Conservation (phyloP, 768 basidiomycete genomes). For the Cystofilobasidium capitatum region DNA sequence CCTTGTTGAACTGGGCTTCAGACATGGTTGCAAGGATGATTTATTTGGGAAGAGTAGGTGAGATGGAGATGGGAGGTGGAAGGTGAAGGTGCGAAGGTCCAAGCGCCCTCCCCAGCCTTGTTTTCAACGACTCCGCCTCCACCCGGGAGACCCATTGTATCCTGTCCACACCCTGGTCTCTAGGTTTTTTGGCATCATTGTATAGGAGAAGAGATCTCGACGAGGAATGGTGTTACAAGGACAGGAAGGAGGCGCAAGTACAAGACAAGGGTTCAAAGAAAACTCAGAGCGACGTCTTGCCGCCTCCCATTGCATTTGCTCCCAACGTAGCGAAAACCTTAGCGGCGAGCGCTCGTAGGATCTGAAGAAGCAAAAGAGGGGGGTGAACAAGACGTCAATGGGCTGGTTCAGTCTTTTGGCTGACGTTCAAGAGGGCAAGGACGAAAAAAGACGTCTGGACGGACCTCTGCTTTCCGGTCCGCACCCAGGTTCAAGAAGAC, state of each 20-base stretch:
- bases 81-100: no score
- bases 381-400: conserved; percentile 6
- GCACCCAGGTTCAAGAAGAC: conserved; percentile 71
- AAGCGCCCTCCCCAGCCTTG: no score
- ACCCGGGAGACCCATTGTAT: no score
- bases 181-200: no score
- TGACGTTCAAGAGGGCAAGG: background rate
- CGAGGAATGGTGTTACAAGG: no score
- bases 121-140: no score
- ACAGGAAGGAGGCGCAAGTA: no score
- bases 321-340: conserved; percentile 47
- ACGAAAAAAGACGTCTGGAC: conserved; percentile 27
- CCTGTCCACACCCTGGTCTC: no score
- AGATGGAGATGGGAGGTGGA: background rate
- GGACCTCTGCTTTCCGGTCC: conserved; percentile 76
- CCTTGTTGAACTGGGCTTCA: conserved; percentile 48
- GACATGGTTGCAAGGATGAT: conserved; percentile 10
- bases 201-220: no score
- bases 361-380: conserved; percentile 43
- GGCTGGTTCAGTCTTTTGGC: conserved; percentile 22
- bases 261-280: no score
- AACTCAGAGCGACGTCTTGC: no score
- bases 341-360: conserved; percentile 66
- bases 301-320: background rate
- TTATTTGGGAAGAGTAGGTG: background rate